Base-by-base conservation (phyloP, 352 stramenopile species). In the Bremia lactucae region DNA sequence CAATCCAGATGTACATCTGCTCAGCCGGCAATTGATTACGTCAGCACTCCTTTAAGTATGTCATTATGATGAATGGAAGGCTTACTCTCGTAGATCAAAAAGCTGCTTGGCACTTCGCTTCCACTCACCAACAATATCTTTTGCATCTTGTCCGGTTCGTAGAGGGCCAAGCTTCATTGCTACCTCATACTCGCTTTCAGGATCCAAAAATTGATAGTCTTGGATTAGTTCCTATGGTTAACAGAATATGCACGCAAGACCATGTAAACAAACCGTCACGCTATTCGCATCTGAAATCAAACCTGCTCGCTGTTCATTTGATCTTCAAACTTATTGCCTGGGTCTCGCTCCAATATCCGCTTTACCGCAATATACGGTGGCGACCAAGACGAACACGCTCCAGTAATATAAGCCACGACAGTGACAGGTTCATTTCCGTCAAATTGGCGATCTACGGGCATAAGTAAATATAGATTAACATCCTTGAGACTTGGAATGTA, bases 271-370 rank as follows among this genome's bases (percentile, higher is more conserved):
- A 42, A 43, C 31, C 28, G 1, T 11, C 34, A 42, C 11, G 6
- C n/a, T 26, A 20, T 39, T 6, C 25, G 6, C 15, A 6, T 39
- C 4, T 5, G n/a, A 6, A 42, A 39, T 31, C 45, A 42, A 38
- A 81, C 72, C 62, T 87, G 75, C 49, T 91, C 75, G 29, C 54
- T 62, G 47, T 68, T 87, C 52, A 65, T 76, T 40, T 86, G 72
- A 29, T 86, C 75, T 56, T 91, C 79, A 29, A 78, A 92, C 36
- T 84, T 84, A 51, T 92, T 92, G 22, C 79, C 79, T 20, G 79
- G 79, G 21, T 72, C 61, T 2, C 79, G 79, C 46, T 92, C 74
- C 55, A 66, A 68, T 33, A 92, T 78, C 11, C 62, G 54, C 49
- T 83, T 84, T 2, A 68, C 49, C 10, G 64, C 55, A 48, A 92